Evolutionary conservation across 2,329 filamentous ascomycete species (phyloP), one percentile per base, ranked within the genome.

Genomic region (Aspergillus persii): DNA sequence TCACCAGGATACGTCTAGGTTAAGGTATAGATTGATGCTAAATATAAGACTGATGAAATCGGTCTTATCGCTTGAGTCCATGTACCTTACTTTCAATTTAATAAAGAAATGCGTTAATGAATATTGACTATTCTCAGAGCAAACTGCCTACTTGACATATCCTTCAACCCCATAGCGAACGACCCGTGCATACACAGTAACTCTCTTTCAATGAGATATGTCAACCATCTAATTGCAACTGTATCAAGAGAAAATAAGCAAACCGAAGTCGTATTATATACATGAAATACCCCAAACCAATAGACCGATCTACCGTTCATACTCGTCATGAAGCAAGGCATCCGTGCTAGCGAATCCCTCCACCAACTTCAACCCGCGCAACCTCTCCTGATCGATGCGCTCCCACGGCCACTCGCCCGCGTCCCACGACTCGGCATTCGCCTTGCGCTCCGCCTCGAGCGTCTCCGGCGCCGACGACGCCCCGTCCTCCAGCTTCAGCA

Each of bases 401-500:
- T 86, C 81, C 85, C 85, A 88, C 3, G 80, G 81, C 85, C 85
- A 87, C 31, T 80, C 77, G 3, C 77, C 76, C 5, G 66, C 65
- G 26, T 69, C 68, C 63, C 70, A 77, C 29, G 68, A 71, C 9
- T 62, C 73, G 0, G 65, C 61, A 50, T 77, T 74, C 3, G 63
- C 66, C 54, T 68, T 67, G 63, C 69, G 68, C 57, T 74, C 67
- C 48, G 69, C 65, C 44, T 73, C 70, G 39, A 77, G 58, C 30
- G 61, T 62, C 33, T 61, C 33, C 66, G 67, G 29, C 15, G 62
- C 60, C 3, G 72, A 64, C 6, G 70, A 68, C n/a, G 69, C 65
- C 5, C 70, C 68, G 8, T 72, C 69, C 12, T 66, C 69, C 27
- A 75, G 53, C 54, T 74, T 72, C 53, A 75, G 58, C 30, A 77